Evolutionary conservation across 139 green algal genomes (phyloP), one percentile per base, ranked within the genome.

Genomic region (Chlamydomonas incerta): DNA sequence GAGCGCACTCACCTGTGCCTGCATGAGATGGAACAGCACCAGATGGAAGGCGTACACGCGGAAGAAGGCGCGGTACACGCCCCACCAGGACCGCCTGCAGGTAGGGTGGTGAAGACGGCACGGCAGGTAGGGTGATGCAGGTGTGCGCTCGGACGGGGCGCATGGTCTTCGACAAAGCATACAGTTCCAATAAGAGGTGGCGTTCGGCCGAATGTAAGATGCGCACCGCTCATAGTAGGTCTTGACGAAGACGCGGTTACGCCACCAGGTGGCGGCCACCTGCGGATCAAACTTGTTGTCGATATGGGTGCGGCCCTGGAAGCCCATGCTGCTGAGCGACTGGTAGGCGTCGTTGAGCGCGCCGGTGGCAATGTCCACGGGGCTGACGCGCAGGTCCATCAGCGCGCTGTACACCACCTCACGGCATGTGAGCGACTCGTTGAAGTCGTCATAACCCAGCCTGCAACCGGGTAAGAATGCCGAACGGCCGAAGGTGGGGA

Each of bases 381-480:
- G 80, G 5, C 33, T 79, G 15, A 82, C 83, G 28, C 82, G 83
- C 55, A 91, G 68, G 10, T 89, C 81, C 52, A 76, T 18, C 28
- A 91, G 66, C 13, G 74, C 72, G 28, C 60, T 6, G 65, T 84
- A 76, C 52, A 91, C 73, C 5, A 90, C 50, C 26, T 62, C 50
- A 0, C 66, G 85, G 55, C 73, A 77, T 9, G 72, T 80, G 55
- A 97, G 93, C 72, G 88, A 95, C 90, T 98, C 96, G 82, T 98
- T 98, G 68, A 95, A 92, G 81, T 98, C 96, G 76, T 98, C 95
- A 72, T 97, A 97, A 28, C 92, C 80, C 33, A 86, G 68, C 33
- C 80, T 86, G n/a, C n/a, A n/a, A n/a, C n/a, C n/a, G n/a, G n/a
- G n/a, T n/a, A n/a, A n/a, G n/a, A n/a, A n/a, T n/a, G n/a, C n/a